phyloP scores from a whole-genome alignment of 1,284 basidiomycete genomes.

The Fistulinella staudtii region DNA sequence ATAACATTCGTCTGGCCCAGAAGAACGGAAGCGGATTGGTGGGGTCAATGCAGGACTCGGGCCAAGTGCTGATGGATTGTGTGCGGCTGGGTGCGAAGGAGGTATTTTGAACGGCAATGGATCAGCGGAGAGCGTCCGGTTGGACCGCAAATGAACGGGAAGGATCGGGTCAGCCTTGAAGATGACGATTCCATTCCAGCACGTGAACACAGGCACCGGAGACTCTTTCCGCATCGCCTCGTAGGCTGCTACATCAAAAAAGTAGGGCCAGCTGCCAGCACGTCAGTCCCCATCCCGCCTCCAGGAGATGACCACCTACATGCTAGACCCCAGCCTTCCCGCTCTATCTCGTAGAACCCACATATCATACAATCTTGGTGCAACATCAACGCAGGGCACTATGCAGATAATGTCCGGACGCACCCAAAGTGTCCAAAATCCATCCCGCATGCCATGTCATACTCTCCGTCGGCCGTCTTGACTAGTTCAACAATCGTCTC shows the following conservation, averaged over 20 bases:
- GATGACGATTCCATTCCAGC: slow-evolving; percentile 59
- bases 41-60: slow-evolving; percentile 33
- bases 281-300: background rate
- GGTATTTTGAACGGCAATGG: slow-evolving; percentile 19
- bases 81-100: slow-evolving; percentile 14
- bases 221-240: slow-evolving; percentile 37
- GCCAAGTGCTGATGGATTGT: slow-evolving; percentile 10
- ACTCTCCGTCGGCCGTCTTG: slow-evolving; percentile 42
- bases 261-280: slow-evolving; percentile 47
- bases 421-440: slow-evolving; percentile 45
- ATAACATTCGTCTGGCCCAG: slow-evolving; percentile 41
- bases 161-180: slow-evolving; percentile 46
- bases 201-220: slow-evolving; percentile 49
- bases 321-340: slow-evolving; percentile 14
- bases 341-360: slow-evolving; percentile 24
- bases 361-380: slow-evolving; percentile 22
- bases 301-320: slow-evolving; percentile 6
- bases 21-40: slow-evolving; percentile 44
- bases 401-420: too few relatives aligned
- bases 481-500: slow-evolving; percentile 46
- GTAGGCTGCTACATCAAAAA: slow-evolving; percentile 38
- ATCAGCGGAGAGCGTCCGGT: slow-evolving; percentile 29
- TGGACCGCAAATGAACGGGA: slow-evolving; percentile 31
- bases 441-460: slow-evolving; percentile 54
- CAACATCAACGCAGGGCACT: too few relatives aligned